Evolutionary conservation across 2,329 filamentous ascomycete species (phyloP), one percentile per base, ranked within the genome.

Genomic region (Triangularia verruculosa): DNA sequence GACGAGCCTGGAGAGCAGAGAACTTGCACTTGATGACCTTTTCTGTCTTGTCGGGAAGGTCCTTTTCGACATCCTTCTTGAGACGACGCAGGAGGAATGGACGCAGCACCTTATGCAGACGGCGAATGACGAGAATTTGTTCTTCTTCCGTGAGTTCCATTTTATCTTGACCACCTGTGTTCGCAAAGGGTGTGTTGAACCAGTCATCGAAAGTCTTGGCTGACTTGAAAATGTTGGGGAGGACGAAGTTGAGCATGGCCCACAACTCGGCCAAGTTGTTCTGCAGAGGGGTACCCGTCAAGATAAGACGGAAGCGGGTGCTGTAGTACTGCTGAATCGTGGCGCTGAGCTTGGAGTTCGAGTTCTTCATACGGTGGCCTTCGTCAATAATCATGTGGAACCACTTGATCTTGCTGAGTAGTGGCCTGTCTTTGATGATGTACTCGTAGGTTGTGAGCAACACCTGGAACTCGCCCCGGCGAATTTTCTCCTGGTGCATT

Each of bases 121-220:
- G 94, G 75, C 93, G 91, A 84, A 99, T 99, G 72, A 99, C 93
- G 63, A 99, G 90, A 77, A 99, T 87, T 76, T 97, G 93, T 78
- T 99, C 95, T 95, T 99, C 95, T 95, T 99, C 95, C 12, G 91
- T 96, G 67, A 99, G 83, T 74, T 98, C 94, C 91, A 99, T 99
- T 82, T 95, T 97, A 78, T 99, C 95, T 78, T 98, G 94, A 47
- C 92, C 89, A 78, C 95, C 95, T 4, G 95, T 99, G 75, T 99
- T 99, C 70, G 95, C 95, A 76, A 99, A 99, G 0, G 95, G 95
- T 25, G 95, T 99, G 75, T 98, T 99, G 87, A 99, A 99, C 95
- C 95, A 99, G 77, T 99, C 95, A 76, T 99, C 95, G 74, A 99
- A 99, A 1, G 94, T 98, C 75, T 95, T 97, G 67, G 94, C 93